Evolutionary conservation across 139 green algal species (phyloP), one percentile per base, ranked within the genome.

Genomic region (Nannochloris sp.): DNA sequence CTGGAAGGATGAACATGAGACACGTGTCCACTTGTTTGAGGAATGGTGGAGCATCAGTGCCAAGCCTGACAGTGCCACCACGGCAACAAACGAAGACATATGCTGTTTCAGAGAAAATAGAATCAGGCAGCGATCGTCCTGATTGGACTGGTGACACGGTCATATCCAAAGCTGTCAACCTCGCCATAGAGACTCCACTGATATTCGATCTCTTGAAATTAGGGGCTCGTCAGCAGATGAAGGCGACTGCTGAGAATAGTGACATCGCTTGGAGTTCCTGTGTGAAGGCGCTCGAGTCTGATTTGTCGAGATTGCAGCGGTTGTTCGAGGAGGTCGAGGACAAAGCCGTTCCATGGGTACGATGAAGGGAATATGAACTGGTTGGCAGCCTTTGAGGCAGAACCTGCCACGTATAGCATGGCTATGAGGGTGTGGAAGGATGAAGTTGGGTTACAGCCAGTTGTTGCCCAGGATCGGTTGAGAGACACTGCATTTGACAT

Each of bases 311-410:
- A 40, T 15, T 44, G 12, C 11, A 23, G 24, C 9, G 43, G n/a
- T 69, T 78, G 56, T 59, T 50, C 34, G 27, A 78, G 21, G 62
- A 85, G 64, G 25, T 88, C 12, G 78, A 86, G 65, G 43, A 83
- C 36, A 0, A 44, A 79, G 60, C 77, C 83, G n/a, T 93, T 93
- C 76, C 86, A 93, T 66, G 75, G 77, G 25, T 91, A 90, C 71
- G 64, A 81, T 11, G 61, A 78, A 10, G 75, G 81, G 16, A 87
- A 87, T 55, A 65, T 87, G 25, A 69, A 53, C 48, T 85, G 77
- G 72, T 43, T 71, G 51, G 82, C 84, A 4, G 84, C 84, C 0
- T 87, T 72, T 62, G 85, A 91, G 75, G 78, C 85, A 49, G 81
- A 89, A 73, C 78, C 80, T 0, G 83, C 81, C 4, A 81, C 77